phyloP scores from a whole-genome alignment of 768 basidiomycete species.

The Fomitopsis pulvina region DNA sequence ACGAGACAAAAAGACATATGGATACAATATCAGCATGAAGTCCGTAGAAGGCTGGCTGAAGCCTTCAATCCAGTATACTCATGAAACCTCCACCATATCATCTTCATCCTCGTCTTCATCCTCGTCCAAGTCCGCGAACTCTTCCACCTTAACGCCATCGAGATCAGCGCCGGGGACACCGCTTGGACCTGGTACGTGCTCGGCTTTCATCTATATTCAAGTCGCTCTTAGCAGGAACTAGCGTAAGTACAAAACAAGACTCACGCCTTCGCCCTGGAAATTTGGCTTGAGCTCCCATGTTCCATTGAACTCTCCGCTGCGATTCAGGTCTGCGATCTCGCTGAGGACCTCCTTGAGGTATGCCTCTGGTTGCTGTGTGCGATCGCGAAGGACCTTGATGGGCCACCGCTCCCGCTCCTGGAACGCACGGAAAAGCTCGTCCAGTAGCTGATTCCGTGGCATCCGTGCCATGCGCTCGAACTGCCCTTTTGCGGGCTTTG shows the following conservation, averaged over 20 bases:
- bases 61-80: slow-evolving; percentile 6
- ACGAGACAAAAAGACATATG: not conserved
- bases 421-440: slow-evolving; percentile 75
- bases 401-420: slow-evolving; percentile 77
- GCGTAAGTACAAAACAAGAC: slow-evolving; percentile 16
- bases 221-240: not conserved
- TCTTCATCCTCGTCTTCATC: slow-evolving; percentile 55
- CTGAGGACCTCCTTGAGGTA: slow-evolving; percentile 80
- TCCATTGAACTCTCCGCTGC: slow-evolving; percentile 76
- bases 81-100: slow-evolving; percentile 72
- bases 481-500: slow-evolving; percentile 57
- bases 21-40: slow-evolving; percentile 2
- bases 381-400: slow-evolving; percentile 68
- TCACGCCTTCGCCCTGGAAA: slow-evolving; percentile 58
- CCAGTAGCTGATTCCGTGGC: slow-evolving; percentile 81
- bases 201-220: slow-evolving; percentile 24
- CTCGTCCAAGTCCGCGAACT: slow-evolving; percentile 42
- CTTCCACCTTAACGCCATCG: slow-evolving; percentile 20
- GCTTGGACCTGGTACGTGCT: slow-evolving; percentile 24
- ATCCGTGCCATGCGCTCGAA: slow-evolving; percentile 92
- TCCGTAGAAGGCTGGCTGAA: not conserved
- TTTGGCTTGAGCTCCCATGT: slow-evolving; percentile 75
- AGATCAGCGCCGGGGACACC: not conserved
- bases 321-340: slow-evolving; percentile 71
- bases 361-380: slow-evolving; percentile 79